Evolutionary conservation across 148 eudicot species (phyloP), one percentile per base, ranked within the genome.

Genomic region (Polygonum aviculare): DNA sequence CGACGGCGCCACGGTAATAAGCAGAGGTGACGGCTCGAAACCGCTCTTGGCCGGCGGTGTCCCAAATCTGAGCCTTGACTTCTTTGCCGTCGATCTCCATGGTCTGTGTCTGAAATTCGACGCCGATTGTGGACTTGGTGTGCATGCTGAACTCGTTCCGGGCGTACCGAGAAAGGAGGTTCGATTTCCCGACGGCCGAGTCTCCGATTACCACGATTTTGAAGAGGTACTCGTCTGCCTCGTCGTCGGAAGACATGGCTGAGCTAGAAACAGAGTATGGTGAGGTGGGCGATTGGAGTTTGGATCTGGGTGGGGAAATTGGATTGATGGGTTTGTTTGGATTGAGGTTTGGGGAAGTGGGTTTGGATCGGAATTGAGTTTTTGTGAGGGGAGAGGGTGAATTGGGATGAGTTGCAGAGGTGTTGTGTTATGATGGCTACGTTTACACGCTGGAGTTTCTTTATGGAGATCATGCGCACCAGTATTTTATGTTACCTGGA

Each of bases 11-110:
- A 6, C 92, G 79, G 55, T 88, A 88, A 79, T 88, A 88, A 36
- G 92, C 92, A 67, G 92, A 88, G n/a, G 92, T 88, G 57, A 88
- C 92, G 49, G 92, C 92, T 1, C 92, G 84, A 49, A 88, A 88
- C 6, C 92, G 79, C 48, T 88, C 92, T 77, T 88, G 92, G 31
- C 89, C 92, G 26, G 92, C 92, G 67, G 92, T 88, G 75, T 88
- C 92, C 92, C 92, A 88, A 81, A 88, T 86, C 86, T 88, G 92
- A 65, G 92, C 92, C 76, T 87, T 86, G 5, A 88, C 88, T 19
- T 86, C 89, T 73, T 86, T 86, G 0, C 89, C 89, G 47, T 85
- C 92, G 39, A 88, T 83, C 18, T 84, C 92, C 77, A 88, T 80
- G 41, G 85, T 86, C 71, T 85, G 88, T 0, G 92, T 88, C 69